Evolutionary conservation across 768 basidiomycete species (phyloP).

Genomic region (Kwoniella heveanensis): DNA sequence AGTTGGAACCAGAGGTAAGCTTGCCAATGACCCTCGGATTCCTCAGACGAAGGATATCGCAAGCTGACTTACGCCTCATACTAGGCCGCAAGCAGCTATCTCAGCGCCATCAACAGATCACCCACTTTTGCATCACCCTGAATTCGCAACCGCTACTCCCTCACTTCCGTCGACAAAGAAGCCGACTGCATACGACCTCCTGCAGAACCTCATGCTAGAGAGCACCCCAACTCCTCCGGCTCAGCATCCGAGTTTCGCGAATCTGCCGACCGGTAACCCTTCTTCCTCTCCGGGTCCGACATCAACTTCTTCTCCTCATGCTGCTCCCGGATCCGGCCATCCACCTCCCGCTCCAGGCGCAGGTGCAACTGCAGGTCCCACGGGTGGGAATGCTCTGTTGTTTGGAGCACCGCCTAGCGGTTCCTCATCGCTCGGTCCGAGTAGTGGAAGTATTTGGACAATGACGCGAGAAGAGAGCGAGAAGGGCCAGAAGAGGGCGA

Average conservation of each 20-base stretch:
- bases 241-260: background rate
- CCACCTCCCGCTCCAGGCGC: background rate
- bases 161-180: background rate
- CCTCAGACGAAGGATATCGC: background rate
- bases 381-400: slow-evolving; percentile 17
- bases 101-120: background rate
- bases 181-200: slow-evolving; percentile 40
- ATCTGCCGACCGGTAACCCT: slow-evolving; percentile 7
- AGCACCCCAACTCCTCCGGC: slow-evolving; percentile 13
- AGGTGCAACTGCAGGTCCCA: background rate
- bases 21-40: background rate
- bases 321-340: slow-evolving; percentile 4
- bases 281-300: slow-evolving; percentile 15
- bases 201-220: slow-evolving; percentile 39
- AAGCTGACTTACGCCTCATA: background rate
- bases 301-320: slow-evolving; percentile 1
- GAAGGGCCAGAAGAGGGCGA: slow-evolving; percentile 31
- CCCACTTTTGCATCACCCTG: background rate
- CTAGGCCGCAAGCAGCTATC: background rate
- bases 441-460: slow-evolving; percentile 43
- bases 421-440: background rate
- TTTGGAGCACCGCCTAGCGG: slow-evolving; percentile 23
- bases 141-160: background rate
- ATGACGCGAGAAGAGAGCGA: slow-evolving; percentile 44
- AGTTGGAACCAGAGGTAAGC: slow-evolving; percentile 57